These are phyloP conservation scores for Phialophora macrospora DNA, from an alignment of 2,329 filamentous ascomycete genomes.

Conservation along the genomic window DNA sequence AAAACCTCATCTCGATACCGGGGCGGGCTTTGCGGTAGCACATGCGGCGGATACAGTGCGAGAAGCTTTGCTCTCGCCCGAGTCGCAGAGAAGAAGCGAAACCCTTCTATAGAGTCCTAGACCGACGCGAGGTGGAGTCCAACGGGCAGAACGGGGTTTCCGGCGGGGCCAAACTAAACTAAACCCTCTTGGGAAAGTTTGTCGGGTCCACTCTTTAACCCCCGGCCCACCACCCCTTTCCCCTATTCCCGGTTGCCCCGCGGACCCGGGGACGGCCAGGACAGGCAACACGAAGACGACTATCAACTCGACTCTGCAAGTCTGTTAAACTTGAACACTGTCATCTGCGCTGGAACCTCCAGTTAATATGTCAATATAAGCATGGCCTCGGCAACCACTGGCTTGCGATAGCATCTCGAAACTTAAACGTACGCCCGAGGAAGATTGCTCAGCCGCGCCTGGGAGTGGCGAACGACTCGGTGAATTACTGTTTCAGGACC, in stretches of 20 bases:
- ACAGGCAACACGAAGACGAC: not conserved
- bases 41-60: not conserved
- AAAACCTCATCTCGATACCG: too few relatives aligned
- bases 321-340: not conserved
- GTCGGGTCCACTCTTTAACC: slow-evolving; percentile 1
- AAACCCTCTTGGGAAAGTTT: not conserved
- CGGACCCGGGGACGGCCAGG: not conserved
- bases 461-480: not conserved
- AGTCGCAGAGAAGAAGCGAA: not conserved
- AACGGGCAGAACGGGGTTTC: not conserved
- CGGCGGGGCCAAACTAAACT: not conserved
- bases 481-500: slow-evolving; percentile 10
- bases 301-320: not conserved
- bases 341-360: not conserved
- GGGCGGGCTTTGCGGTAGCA: too few relatives aligned
- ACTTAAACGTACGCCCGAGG: not conserved
- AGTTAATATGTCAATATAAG: not conserved
- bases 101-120: too few relatives aligned
- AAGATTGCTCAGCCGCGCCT: not conserved
- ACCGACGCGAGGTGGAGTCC: not conserved
- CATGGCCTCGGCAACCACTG: not conserved
- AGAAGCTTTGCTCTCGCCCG: not conserved
- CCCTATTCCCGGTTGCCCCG: not conserved
- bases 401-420: not conserved
- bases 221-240: not conserved